A percentile compares a stretch with the other conserved stretches of the same genome.
Evolutionary conservation across 192 early-diverging fungal genomes (phyloP).

Genomic region (Dissophora globulifera): DNA sequence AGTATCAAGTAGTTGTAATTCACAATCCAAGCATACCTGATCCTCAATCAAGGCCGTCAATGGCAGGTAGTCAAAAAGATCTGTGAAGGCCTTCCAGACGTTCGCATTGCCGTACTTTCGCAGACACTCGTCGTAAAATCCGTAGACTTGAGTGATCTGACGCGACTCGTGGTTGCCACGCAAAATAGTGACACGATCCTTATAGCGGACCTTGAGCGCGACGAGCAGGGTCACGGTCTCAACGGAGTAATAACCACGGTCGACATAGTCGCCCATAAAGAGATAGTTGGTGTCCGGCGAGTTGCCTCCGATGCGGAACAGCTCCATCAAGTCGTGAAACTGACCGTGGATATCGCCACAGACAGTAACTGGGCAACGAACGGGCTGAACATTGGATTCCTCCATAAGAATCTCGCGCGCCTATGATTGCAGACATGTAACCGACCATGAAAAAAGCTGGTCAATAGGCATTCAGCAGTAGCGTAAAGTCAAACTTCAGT

Average conservation of each 20-base stretch:
- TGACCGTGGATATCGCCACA: slow-evolving; percentile 99
- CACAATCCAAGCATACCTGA: slow-evolving; percentile 65
- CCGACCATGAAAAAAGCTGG: neutral
- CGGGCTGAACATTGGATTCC: slow-evolving; percentile 98
- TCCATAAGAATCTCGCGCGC: slow-evolving; percentile 96
- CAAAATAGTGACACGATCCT: slow-evolving; percentile 93
- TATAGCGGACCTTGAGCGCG: slow-evolving; percentile 93
- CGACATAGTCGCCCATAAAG: slow-evolving; percentile 99
- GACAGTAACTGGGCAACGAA: slow-evolving; percentile 97
- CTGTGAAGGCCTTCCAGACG: slow-evolving; percentile 98
- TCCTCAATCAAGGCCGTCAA: slow-evolving; percentile 97
- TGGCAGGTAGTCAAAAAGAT: slow-evolving; percentile 97
- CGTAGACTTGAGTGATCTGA: slow-evolving; percentile 99
- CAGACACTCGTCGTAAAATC: slow-evolving; percentile 99
- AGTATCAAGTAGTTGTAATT: too few relatives aligned
- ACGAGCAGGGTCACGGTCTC: slow-evolving; percentile 97
- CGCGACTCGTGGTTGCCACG: slow-evolving; percentile 99
- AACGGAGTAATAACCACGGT: slow-evolving; percentile 98
- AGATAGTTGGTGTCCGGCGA: slow-evolving; percentile 98
- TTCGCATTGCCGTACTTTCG: slow-evolving; percentile 98
- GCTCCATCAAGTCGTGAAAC: slow-evolving; percentile 96
- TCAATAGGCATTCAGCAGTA: neutral
- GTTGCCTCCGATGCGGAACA: slow-evolving; percentile 97
- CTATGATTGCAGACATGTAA: too few relatives aligned
- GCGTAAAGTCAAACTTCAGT: too few relatives aligned